phyloP scores from a whole-genome alignment of 495 filamentous ascomycete genomes.

The Talaromyces stipitatus region DNA sequence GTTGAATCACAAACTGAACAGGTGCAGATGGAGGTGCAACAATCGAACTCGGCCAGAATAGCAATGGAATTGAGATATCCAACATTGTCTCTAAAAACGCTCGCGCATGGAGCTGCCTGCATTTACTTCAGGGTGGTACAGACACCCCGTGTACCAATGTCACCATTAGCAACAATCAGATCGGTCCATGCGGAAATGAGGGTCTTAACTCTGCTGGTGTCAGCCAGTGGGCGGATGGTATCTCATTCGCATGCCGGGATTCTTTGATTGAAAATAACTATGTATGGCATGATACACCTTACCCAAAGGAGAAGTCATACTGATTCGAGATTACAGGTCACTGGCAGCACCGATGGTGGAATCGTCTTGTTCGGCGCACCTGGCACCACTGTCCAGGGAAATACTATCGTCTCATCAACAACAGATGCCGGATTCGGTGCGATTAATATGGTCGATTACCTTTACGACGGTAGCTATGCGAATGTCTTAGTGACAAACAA shows the following conservation, averaged over 20 bases:
- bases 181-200: conserved; percentile 12
- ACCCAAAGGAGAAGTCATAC: background rate
- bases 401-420: conserved; percentile 12
- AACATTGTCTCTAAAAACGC: conserved; percentile 11
- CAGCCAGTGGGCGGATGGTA: conserved; percentile 12
- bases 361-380: conserved; percentile 14
- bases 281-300: conserved; percentile 1
- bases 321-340: conserved; percentile 1
- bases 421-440: conserved; percentile 9
- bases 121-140: conserved; percentile 10
- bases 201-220: conserved; percentile 8
- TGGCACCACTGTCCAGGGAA: conserved; percentile 9
- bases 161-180: conserved; percentile 12
- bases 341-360: conserved; percentile 11
- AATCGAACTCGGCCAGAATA: conserved; percentile 2
- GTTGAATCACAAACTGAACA: background rate
- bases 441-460: conserved; percentile 12
- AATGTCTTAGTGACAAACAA: conserved; percentile 12
- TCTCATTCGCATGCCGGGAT: conserved; percentile 11
- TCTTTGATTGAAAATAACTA: conserved; percentile 11
- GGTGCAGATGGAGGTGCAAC: conserved; percentile 1
- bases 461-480: conserved; percentile 10
- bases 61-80: conserved; percentile 7
- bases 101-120: conserved; percentile 13
- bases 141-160: conserved; percentile 10